These are phyloP conservation scores for Gossypium sturtianum DNA, from an alignment of 345 rosid species.

Conservation along the genomic window DNA sequence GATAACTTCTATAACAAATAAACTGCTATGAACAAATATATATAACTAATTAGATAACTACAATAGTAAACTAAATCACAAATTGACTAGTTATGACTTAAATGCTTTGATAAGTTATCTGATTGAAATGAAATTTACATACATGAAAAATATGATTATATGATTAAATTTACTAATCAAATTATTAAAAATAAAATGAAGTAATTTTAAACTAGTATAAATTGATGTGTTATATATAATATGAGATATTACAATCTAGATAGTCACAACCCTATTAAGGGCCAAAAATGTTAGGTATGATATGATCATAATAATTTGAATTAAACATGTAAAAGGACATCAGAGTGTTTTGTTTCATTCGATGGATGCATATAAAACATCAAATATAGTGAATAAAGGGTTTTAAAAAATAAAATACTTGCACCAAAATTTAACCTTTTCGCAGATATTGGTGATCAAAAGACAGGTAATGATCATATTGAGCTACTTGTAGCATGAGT, in stretches of 20 bases:
- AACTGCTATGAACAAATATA: too few species aligned
- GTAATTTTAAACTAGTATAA: not conserved
- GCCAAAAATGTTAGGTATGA: not conserved
- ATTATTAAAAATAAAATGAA: too few species aligned
- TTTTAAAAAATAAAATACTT: not conserved
- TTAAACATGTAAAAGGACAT: not conserved
- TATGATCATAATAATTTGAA: not conserved
- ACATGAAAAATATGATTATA: too few species aligned
- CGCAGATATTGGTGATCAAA: not conserved
- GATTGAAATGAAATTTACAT: too few species aligned
- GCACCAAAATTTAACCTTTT: not conserved
- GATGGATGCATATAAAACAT: not conserved
- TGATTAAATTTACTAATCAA: not conserved
- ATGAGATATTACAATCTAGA: not conserved
- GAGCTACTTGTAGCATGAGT: not conserved
- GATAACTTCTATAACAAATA: too few species aligned
- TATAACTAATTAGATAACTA: too few species aligned
- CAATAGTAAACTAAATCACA: too few species aligned
- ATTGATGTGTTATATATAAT: not conserved
- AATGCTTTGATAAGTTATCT: too few species aligned
- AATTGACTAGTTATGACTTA: too few species aligned
- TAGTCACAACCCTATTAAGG: not conserved
- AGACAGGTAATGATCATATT: not conserved
- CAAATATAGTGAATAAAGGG: not conserved
- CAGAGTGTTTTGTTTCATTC: not conserved